Base-by-base conservation (phyloP, 257 asterid genomes). In the Solanum acaule region DNA sequence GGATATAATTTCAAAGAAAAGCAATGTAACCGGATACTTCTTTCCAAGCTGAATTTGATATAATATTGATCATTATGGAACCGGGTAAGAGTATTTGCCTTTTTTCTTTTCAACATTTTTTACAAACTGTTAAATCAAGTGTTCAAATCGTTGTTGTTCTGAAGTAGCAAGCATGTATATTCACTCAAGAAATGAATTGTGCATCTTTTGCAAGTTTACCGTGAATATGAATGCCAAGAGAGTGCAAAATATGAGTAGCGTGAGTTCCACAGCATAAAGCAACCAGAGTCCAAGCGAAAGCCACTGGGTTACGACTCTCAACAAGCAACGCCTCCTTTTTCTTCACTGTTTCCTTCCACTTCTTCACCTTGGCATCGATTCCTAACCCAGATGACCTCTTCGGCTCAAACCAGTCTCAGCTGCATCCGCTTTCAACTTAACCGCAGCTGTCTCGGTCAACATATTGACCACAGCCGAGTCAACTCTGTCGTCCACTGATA, bases 401-500 rank as follows among this genome's bases (percentile, higher is more conserved):
- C n/a, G n/a, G n/a, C n/a, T 49, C 67, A n/a, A 59, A 13, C 49
- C 35, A 46, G 18, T 81, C 27, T 79, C 75, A 83, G 63, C 91
- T 90, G 59, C 31, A 84, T 12, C 88, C 87, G n/a, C 76, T 84
- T 68, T 91, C 96, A 95, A 89, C 92, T 95, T 95, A 83, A 96
- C 91, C 92, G 99, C 99, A 12, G 98, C 99, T 61, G 98, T 95
- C 92, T 95, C 98, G 4, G 98, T 96, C 94, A 96, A 76, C 96
- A 95, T 92, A 79, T 96, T 95, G 91, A 96, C 98, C 89, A 96
- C 99, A 31, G 87, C 98, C 18, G 98, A 94, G 77, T 93, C 97
- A 15, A 96, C 98, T 86, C 99, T 95, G 81, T 93, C 94, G 91
- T 95, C 98, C 76, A 93, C 91, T 25, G 98, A 88, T 52, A 95